phyloP scores from a whole-genome alignment of 106 monocot genomes.

The Ottelia alismoides region DNA sequence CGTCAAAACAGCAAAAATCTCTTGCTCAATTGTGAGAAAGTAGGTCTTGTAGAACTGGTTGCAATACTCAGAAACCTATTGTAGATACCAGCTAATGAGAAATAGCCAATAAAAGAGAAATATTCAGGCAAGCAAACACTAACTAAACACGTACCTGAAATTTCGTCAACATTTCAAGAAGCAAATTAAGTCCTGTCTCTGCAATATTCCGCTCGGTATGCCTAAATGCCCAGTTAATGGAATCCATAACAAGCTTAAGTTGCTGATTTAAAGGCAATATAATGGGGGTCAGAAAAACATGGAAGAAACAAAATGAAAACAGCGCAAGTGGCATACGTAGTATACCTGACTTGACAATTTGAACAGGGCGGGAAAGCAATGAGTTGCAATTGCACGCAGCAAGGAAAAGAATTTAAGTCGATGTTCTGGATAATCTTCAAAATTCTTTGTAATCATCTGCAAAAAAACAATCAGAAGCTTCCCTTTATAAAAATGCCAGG shows the following conservation, averaged over 20 bases:
- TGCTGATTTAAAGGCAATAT: too few relatives aligned
- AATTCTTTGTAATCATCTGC: constrained; percentile 98
- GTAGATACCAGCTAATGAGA: too few relatives aligned
- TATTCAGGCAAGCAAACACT: neutral
- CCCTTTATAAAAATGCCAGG: too few relatives aligned
- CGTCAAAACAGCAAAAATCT: constrained; percentile 95
- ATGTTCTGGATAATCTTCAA: constrained; percentile 99
- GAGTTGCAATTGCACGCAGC: constrained; percentile 81
- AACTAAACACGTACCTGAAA: constrained; percentile 89
- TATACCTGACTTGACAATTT: constrained; percentile 93
- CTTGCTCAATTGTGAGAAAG: constrained; percentile 86
- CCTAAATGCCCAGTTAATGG: constrained; percentile 95
- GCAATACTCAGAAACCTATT: constrained; percentile 80
- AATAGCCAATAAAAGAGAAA: neutral
- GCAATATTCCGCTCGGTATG: constrained; percentile 99
- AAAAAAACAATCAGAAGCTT: too few relatives aligned
- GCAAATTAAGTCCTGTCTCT: constrained; percentile 89
- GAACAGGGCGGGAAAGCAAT: constrained; percentile 84
- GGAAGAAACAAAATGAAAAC: too few relatives aligned
- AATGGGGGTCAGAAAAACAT: too few relatives aligned
- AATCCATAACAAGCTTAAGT: constrained; percentile 93
- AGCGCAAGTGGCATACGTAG: too few relatives aligned
- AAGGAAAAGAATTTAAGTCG: constrained; percentile 92
- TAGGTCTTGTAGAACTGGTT: constrained; percentile 95
- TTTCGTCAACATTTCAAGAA: constrained; percentile 85